Conservation (phyloP, 257 asterid genomes). For the Leonotis leonurus region DNA sequence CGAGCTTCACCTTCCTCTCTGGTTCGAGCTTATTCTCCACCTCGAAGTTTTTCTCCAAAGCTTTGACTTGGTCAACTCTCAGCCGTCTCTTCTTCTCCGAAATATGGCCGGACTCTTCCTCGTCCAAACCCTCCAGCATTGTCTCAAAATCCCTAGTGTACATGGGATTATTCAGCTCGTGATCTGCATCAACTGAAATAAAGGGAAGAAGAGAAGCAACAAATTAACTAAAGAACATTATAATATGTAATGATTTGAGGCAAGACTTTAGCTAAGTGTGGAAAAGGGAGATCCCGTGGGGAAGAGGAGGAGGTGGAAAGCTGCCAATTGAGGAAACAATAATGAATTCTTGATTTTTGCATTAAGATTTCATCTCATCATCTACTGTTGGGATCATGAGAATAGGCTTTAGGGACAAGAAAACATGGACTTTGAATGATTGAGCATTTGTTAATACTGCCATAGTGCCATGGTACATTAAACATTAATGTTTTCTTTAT, state of each 20-base stretch:
- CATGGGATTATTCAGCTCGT: no score
- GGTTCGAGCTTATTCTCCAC: conserved; percentile 90
- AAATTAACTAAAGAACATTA: no score
- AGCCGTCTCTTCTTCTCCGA: conserved; percentile 70
- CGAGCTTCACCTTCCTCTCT: conserved; percentile 75
- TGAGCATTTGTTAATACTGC: conserved; percentile 24
- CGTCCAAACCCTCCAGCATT: conserved; percentile 70
- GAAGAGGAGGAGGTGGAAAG: conserved; percentile 2
- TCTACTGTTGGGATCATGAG: neutral
- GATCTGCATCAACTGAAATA: conserved; percentile 10
- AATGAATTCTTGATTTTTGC: neutral
- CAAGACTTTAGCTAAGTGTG: conserved; percentile 4
- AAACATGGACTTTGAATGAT: conserved; percentile 31
- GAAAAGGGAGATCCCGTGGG: conserved; percentile 6
- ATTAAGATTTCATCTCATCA: neutral
- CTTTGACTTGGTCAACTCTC: conserved; percentile 73
- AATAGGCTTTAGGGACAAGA: conserved; percentile 30
- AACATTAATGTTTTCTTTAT: neutral
- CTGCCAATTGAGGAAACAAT: conserved; percentile 28
- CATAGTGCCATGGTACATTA: conserved; percentile 9
- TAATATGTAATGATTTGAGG: neutral
- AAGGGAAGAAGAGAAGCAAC: no score
- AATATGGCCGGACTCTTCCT: conserved; percentile 55
- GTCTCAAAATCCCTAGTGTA: conserved; percentile 67
- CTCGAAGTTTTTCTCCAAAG: conserved; percentile 82